Evolutionary conservation across 495 filamentous ascomycete species (phyloP), one percentile per base, ranked within the genome.

Genomic region (Penicillium soppii): DNA sequence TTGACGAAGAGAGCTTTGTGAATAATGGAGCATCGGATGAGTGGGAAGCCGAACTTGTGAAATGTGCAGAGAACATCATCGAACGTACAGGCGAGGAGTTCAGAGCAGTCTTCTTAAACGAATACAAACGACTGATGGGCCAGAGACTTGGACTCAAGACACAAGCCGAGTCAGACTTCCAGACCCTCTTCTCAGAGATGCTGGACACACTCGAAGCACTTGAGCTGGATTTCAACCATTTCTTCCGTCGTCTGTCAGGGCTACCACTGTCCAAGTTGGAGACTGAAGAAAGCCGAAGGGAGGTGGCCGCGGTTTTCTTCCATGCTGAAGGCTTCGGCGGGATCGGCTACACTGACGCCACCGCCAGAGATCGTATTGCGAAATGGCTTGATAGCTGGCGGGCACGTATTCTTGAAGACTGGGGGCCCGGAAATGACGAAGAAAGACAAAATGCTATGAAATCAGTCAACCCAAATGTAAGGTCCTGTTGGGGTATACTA

Each of bases 191-290:
- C 56, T 88, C 84, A 9, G 86, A 88, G 40, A 66, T 90, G 12
- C 73, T 98, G n/a, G 90, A 96, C 61, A 84, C 83, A 0, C 74
- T 98, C 58, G 88, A 95, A 59, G 76, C 77, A 3, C 68, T 89
- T 22, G 84, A 90, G 55, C 68, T 98, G 19, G 94, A 98, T 65
- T 98, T 95, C 73, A 87, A 92, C 59, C 87, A 90, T 53, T 92
- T 92, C 66, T 97, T 97, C 79, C 78, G 94, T 2, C 80, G 84
- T 5, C 73, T 98, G 0, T 83, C 82, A 8, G 54, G 67, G 4
- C 50, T 95, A 13, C 71, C 67, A 3, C 30, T 91, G 5, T 63
- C 70, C 1, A 76, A 84, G 10, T 36, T 95, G 7, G 77, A 81
- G 44, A 85, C 81, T 0, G 75, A 85, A 12, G 79, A 82, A 16